Conservation (phyloP, 108 stramenopile species). For the Skeletonema marinoi region DNA sequence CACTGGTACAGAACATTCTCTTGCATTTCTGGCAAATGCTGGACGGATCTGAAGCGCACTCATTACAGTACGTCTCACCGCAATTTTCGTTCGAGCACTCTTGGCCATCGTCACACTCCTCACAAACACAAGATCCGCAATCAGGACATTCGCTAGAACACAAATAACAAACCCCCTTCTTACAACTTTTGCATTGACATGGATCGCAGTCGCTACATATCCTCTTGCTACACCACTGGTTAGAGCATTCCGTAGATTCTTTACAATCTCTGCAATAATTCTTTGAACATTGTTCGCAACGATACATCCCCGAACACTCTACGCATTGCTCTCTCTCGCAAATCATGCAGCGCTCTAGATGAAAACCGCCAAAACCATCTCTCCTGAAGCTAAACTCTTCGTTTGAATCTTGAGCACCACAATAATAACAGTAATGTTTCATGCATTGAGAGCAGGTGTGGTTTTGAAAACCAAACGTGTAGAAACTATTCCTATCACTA, state of each 20-base stretch:
- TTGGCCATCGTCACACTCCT: not conserved
- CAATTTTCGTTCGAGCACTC: not conserved
- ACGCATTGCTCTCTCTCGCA: not conserved
- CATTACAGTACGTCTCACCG: no score
- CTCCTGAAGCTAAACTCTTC: no score
- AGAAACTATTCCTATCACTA: not conserved
- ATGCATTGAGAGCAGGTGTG: slow-evolving; percentile 9
- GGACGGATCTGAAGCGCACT: not conserved
- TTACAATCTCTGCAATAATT: not conserved
- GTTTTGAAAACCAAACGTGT: not conserved
- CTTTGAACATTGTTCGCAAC: not conserved
- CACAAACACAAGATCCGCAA: not conserved
- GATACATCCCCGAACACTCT: not conserved
- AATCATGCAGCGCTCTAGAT: not conserved
- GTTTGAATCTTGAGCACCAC: no score
- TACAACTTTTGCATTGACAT: not conserved
- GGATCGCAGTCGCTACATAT: not conserved
- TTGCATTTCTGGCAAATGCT: not conserved
- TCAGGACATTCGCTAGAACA: not conserved
- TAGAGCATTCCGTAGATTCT: not conserved
- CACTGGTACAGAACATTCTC: not conserved
- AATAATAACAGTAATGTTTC: slow-evolving; percentile 2
- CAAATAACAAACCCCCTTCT: not conserved
- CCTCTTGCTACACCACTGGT: not conserved
- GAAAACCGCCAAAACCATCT: not conserved